A percentile compares a stretch with the other conserved stretches of the same genome.
Conservation (phyloP, 257 asterid species). For the Penstemon newberryi region DNA sequence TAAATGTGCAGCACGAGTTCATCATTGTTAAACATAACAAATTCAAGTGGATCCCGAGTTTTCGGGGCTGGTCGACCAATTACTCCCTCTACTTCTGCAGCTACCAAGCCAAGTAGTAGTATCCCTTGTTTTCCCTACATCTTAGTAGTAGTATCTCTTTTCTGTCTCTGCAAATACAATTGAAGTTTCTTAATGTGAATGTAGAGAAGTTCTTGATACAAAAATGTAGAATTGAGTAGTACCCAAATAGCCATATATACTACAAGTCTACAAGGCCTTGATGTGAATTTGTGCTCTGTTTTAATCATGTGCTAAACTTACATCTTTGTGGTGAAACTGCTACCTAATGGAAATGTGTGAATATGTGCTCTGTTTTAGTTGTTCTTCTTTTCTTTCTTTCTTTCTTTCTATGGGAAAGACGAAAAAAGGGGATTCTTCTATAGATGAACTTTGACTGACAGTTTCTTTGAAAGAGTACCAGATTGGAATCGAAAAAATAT, state of each 20-base stretch:
- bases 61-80: constrained; percentile 69
- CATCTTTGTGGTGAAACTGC: constrained; percentile 4
- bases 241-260: not conserved
- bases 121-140: constrained; percentile 19
- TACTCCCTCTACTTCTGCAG: constrained; percentile 51
- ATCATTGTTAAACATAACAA: constrained; percentile 62
- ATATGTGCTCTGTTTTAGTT: constrained; percentile 14
- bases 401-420: not conserved
- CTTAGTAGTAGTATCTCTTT: constrained; percentile 25
- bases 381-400: not conserved
- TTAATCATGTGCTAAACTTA: not conserved
- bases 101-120: constrained; percentile 21
- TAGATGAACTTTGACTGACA: not conserved
- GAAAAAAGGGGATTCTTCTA: not conserved
- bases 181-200: not conserved
- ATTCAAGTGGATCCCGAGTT: constrained; percentile 72
- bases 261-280: no score
- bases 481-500: not conserved
- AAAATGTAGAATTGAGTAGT: constrained; percentile 10
- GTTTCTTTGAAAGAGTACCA: not conserved
- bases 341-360: not conserved
- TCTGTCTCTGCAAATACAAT: not conserved
- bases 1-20: constrained; percentile 76
- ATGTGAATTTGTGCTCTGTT: not conserved
- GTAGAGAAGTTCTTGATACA: not conserved